These are phyloP conservation scores for Yarrowia deformans DNA, from an alignment of 805 yeast genomes.

Conservation along the genomic window DNA sequence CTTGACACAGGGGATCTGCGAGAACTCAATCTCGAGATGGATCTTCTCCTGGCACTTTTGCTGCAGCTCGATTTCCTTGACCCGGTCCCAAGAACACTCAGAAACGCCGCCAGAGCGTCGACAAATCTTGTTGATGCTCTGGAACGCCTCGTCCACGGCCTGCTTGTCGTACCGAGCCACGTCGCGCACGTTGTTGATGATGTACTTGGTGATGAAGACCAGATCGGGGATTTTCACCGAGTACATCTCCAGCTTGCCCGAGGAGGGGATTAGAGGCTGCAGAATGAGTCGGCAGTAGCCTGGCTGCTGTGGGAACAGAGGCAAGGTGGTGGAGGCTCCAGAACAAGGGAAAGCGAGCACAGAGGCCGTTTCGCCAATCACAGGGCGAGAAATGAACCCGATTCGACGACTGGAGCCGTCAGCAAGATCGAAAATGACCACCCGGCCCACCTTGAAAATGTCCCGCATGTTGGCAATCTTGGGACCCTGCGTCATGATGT, in stretches of 20 bases:
- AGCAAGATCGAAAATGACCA: slow-evolving; percentile 52
- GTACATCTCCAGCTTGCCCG: slow-evolving; percentile 23
- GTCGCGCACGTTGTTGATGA: slow-evolving; percentile 24
- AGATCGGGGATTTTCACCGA: slow-evolving; percentile 21
- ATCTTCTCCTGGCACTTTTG: slow-evolving; percentile 49
- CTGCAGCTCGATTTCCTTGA: slow-evolving; percentile 51
- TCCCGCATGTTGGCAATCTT: slow-evolving; percentile 14
- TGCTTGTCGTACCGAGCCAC: slow-evolving; percentile 32
- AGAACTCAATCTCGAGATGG: neutral
- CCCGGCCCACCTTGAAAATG: slow-evolving; percentile 57
- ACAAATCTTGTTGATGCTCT: slow-evolving; percentile 26
- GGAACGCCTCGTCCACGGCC: slow-evolving; percentile 29
- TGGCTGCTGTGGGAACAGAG: slow-evolving; percentile 17
- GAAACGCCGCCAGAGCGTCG: slow-evolving; percentile 3
- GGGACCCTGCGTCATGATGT: slow-evolving; percentile 16
- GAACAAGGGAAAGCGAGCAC: slow-evolving; percentile 20
- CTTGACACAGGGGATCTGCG: slow-evolving; percentile 19
- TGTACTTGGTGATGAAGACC: slow-evolving; percentile 19
- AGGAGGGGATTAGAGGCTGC: slow-evolving; percentile 20
- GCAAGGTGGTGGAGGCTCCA: slow-evolving; percentile 12
- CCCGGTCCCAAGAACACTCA: slow-evolving; percentile 22
- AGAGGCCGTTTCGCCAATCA: slow-evolving; percentile 17
- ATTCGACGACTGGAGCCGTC: slow-evolving; percentile 23
- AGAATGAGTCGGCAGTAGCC: slow-evolving; percentile 7
- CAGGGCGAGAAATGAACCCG: slow-evolving; percentile 23